These are phyloP conservation scores for Hippophae tibetana DNA, from an alignment of 306 rosid genomes.

Conservation along the genomic window DNA sequence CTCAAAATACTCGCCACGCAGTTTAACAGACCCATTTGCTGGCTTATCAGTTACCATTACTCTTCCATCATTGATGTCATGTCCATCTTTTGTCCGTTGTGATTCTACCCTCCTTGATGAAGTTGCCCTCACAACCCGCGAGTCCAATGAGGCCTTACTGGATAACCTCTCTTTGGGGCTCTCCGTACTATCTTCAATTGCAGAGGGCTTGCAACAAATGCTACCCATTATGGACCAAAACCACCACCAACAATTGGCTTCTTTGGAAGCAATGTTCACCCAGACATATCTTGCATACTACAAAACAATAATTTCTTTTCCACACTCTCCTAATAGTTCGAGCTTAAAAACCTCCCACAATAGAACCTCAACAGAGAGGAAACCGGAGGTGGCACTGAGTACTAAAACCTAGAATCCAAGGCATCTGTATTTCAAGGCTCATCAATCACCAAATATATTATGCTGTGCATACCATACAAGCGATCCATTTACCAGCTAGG, in stretches of 20 bases:
- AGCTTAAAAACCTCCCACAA: conserved; percentile 3
- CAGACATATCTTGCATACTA: conserved; percentile 29
- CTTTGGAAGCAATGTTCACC: conserved; percentile 38
- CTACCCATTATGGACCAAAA: conserved; percentile 67
- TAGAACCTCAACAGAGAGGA: conserved; percentile 8
- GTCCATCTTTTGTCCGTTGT: conserved; percentile 53
- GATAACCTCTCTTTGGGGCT: conserved; percentile 77
- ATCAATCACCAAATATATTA: conserved; percentile 17
- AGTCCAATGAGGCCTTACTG: conserved; percentile 46
- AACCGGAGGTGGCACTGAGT: conserved; percentile 8
- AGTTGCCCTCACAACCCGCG: conserved; percentile 42
- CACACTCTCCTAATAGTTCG: conserved; percentile 15
- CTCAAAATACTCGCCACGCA: conserved; percentile 50
- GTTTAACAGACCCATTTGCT: conserved; percentile 49
- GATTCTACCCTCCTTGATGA: conserved; percentile 80
- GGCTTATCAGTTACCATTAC: conserved; percentile 55
- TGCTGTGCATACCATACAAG: conserved; percentile 9
- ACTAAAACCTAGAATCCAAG: conserved; percentile 24
- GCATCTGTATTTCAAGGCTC: conserved; percentile 19
- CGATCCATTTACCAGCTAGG: conserved; percentile 20
- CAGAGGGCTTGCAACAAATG: conserved; percentile 82
- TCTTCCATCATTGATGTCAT: conserved; percentile 54
- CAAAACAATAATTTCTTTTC: conserved; percentile 25
- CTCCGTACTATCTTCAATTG: conserved; percentile 92
- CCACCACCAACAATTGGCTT: conserved; percentile 33